Evolutionary conservation across 257 asterid genomes (phyloP), one percentile per base, ranked within the genome.

Genomic region (Solanum neorickii): DNA sequence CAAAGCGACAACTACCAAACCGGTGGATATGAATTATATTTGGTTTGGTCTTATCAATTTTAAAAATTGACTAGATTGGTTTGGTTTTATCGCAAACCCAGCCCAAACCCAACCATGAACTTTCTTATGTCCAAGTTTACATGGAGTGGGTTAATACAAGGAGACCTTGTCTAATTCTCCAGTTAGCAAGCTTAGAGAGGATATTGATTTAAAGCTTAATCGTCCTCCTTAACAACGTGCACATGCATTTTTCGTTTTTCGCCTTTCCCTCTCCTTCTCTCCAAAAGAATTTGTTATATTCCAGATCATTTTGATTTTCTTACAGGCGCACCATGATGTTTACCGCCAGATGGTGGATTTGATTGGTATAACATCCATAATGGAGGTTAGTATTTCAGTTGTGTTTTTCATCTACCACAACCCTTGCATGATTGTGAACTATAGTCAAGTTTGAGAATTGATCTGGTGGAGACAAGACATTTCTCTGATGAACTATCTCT

Each of bases 361-460:
- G 94, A 96, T 97, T 89, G 99, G 99, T 84, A 93, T 96, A 90
- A 96, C 99, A 68, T 97, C 99, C 86, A 95, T 97, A 86, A 97
- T 96, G 99, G 99, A 97, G 99, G 99, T 97, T 87, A 87, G 90
- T 85, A 70, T 23, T 80, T 18, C 65, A 27, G 27, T 80, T 80
- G 33, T 78, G 66, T 80, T 80, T 20, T 80, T 80, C 44, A 47
- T 47, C 66, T 27, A 49, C 84, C 65, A 16, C 66, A 46, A 78
- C 52, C 52, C 12, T 18, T 29, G 27, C 46, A 46, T 47, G 42
- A 77, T 47, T 46, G 66, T 80, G 66, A 80, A 44, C 27, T 27
- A 16, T 16, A 27, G 84, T 80, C 66, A 16, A 46, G 27, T 46
- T 46, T 46, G 66, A 27, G 42, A 80, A 16, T 80, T 46, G 65